These are phyloP conservation scores for Arthrobotrys megalospora DNA, from an alignment of 2,329 filamentous ascomycete species.

Conservation along the genomic window DNA sequence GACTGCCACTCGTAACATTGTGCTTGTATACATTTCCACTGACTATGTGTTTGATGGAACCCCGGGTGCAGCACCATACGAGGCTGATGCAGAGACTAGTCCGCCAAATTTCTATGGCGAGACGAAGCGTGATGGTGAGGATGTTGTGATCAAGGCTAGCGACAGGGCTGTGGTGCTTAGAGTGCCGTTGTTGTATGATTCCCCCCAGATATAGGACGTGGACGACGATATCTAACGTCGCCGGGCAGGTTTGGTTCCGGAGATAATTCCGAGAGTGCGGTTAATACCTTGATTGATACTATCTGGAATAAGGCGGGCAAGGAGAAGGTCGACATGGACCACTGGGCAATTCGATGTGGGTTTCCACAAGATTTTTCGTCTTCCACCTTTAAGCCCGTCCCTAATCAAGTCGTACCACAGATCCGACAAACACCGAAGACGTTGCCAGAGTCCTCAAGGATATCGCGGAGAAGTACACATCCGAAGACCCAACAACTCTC, in stretches of 20 bases:
- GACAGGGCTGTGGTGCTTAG: conserved; percentile 77
- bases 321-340: conserved; percentile 81
- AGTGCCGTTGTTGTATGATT: conserved; percentile 78
- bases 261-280: conserved; percentile 80
- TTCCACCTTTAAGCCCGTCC: neutral
- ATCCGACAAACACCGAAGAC: conserved; percentile 81
- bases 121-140: conserved; percentile 80
- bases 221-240: neutral
- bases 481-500: conserved; percentile 71
- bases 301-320: conserved; percentile 80
- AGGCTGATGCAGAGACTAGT: conserved; percentile 74
- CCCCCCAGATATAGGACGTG: neutral
- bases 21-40: conserved; percentile 84
- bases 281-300: conserved; percentile 83
- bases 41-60: conserved; percentile 84
- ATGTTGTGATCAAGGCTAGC: conserved; percentile 78
- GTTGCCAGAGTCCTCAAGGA: conserved; percentile 77
- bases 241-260: conserved; percentile 76
- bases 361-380: conserved; percentile 71
- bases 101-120: conserved; percentile 86
- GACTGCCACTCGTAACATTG: conserved; percentile 75
- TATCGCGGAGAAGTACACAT: conserved; percentile 63
- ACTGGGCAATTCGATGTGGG: conserved; percentile 82
- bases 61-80: conserved; percentile 83
- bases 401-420: conserved; percentile 3